Conservation (phyloP, 345 rosid genomes). For the Populus simonii region DNA sequence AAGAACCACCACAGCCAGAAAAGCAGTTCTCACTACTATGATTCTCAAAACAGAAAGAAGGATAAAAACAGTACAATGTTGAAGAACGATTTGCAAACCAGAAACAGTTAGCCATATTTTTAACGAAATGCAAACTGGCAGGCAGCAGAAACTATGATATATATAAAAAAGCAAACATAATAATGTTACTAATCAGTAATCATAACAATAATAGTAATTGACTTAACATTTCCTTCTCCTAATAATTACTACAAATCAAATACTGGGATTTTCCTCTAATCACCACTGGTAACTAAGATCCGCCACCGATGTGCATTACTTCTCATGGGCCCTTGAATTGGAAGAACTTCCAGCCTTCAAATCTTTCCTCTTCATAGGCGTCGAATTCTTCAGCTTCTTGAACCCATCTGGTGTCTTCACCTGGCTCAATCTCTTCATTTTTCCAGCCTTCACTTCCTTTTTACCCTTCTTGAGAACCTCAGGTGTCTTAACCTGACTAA, state of each 20-base stretch:
- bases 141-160: too few relatives aligned
- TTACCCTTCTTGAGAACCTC: slow-evolving; percentile 28
- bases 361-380: neutral
- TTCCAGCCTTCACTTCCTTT: slow-evolving; percentile 11
- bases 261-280: neutral
- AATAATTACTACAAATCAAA: neutral
- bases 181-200: too few relatives aligned
- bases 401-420: slow-evolving; percentile 31
- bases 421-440: slow-evolving; percentile 26
- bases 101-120: neutral
- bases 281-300: too few relatives aligned
- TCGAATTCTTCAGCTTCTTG: slow-evolving; percentile 18
- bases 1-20: too few relatives aligned
- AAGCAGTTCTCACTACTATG: neutral
- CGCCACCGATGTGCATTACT: neutral
- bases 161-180: too few relatives aligned
- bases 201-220: too few relatives aligned
- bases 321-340: neutral
- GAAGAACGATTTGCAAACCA: neutral
- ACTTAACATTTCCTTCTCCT: neutral
- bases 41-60: neutral
- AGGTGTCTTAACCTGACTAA: slow-evolving; percentile 41
- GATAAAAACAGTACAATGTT: neutral
- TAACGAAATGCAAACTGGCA: too few relatives aligned
- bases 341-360: neutral